These are phyloP conservation scores for Balansia obtecta DNA, from an alignment of 2,329 filamentous ascomycete genomes.

Conservation along the genomic window DNA sequence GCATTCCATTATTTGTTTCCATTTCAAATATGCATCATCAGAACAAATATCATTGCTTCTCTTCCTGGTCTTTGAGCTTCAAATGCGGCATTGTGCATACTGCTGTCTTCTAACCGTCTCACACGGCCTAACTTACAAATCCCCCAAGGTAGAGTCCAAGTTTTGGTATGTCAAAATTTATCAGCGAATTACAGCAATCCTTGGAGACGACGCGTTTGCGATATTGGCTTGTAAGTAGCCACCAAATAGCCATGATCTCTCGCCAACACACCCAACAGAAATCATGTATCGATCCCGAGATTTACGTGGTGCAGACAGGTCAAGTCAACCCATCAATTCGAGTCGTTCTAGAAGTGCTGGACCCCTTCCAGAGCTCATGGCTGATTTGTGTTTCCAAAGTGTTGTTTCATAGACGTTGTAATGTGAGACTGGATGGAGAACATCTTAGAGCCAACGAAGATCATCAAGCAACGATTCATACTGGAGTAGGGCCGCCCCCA, in stretches of 20 bases:
- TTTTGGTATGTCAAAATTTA: neutral
- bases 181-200: neutral
- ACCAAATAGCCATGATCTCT: neutral
- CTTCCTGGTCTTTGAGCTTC: neutral
- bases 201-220: neutral
- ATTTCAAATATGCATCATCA: neutral
- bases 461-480: neutral
- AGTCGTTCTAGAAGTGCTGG: neutral
- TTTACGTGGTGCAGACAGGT: neutral
- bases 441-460: neutral
- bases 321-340: neutral
- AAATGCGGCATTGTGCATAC: neutral
- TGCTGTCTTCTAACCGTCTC: neutral
- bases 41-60: neutral
- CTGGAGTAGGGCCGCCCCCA: too few species aligned
- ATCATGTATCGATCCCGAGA: neutral
- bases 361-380: neutral
- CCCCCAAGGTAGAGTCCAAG: neutral
- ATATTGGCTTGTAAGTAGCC: neutral
- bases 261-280: neutral
- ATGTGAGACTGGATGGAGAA: neutral
- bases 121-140: neutral
- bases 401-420: neutral
- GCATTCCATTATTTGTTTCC: constrained; percentile 1
- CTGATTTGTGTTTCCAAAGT: neutral